Evolutionary conservation across 345 rosid species (phyloP), one percentile per base, ranked within the genome.

Genomic region (Mallotus nudiflorus): DNA sequence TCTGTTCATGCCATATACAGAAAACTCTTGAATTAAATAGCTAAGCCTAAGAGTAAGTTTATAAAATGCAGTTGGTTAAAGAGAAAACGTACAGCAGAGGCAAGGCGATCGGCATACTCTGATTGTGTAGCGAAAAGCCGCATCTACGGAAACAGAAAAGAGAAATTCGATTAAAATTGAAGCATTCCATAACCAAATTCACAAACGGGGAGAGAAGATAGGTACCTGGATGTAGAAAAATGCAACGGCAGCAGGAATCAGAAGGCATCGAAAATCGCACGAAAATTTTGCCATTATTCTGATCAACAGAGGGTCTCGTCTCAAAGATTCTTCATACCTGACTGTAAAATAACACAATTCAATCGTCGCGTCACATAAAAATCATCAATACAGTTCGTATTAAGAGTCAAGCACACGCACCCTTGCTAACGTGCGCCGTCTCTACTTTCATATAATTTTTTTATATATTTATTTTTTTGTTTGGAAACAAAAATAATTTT

Each of bases 211-310:
- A 6, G 37, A 33, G 37, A 6, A 33, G 1, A 9, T 8, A 42
- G 9, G 2, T 25, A 93, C 98, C 95, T 94, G 98, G 78, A 94
- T 72, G 85, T 78, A 94, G 68, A 94, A 79, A 84, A 94, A 94
- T 40, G 81, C 85, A 72, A 79, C 48, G 20, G 91, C 96, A 4
- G 92, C 96, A 14, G 92, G 86, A 14, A 94, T 63, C 27, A 94
- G 93, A 75, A 94, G 97, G 71, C 80, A 84, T 51, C 97, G 82
- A 46, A 85, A 80, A 86, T 94, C 97, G 72, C 91, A 94, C 33
- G 78, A 29, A 22, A 78, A 62, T 80, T 73, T 81, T 29, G 83
- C 75, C 90, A 87, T 85, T 65, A n/a, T n/a, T 68, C 6, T 33
- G 6, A 51, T 51, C 24, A 51, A 10, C 22, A n/a, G 37, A n/a